These are phyloP conservation scores for Colletotrichum magnum DNA, from an alignment of 2,329 filamentous ascomycete genomes.

Conservation along the genomic window DNA sequence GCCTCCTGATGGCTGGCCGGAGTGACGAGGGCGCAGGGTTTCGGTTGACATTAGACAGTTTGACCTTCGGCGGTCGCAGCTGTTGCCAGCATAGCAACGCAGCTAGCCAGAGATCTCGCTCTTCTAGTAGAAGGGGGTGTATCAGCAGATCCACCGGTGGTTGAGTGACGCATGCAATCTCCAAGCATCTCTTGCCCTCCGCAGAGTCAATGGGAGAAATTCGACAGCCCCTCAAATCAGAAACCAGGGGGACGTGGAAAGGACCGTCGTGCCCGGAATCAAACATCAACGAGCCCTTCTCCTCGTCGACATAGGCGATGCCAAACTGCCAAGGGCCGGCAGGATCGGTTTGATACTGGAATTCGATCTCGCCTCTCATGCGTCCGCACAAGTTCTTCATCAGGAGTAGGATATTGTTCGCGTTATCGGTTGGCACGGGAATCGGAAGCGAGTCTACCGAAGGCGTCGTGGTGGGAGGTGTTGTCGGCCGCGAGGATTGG, in stretches of 20 bases:
- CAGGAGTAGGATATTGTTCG: constrained; percentile 78
- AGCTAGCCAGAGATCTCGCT: constrained; percentile 85
- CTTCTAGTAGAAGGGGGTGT: constrained; percentile 73
- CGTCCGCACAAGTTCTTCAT: constrained; percentile 85
- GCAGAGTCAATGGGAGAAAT: constrained; percentile 70
- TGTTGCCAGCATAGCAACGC: constrained; percentile 88
- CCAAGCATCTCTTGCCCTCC: constrained; percentile 65
- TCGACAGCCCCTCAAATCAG: constrained; percentile 81
- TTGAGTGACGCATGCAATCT: constrained; percentile 62
- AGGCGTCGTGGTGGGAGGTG: constrained; percentile 66
- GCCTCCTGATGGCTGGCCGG: constrained; percentile 46
- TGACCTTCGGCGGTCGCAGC: constrained; percentile 72
- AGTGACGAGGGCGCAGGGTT: constrained; percentile 54
- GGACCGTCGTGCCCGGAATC: constrained; percentile 77
- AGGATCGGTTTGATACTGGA: constrained; percentile 77
- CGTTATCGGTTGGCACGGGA: constrained; percentile 75
- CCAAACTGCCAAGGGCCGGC: constrained; percentile 77
- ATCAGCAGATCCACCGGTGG: constrained; percentile 74
- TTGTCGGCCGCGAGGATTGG: constrained; percentile 69
- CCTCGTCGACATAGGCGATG: constrained; percentile 84
- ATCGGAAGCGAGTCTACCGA: constrained; percentile 72
- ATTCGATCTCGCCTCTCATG: constrained; percentile 85
- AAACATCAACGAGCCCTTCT: constrained; percentile 81
- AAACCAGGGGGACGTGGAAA: constrained; percentile 77
- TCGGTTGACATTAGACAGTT: constrained; percentile 62